A percentile compares a stretch with the other conserved stretches of the same genome.
Conservation (phyloP, 768 basidiomycete species). For the Lentinus brumalis region DNA sequence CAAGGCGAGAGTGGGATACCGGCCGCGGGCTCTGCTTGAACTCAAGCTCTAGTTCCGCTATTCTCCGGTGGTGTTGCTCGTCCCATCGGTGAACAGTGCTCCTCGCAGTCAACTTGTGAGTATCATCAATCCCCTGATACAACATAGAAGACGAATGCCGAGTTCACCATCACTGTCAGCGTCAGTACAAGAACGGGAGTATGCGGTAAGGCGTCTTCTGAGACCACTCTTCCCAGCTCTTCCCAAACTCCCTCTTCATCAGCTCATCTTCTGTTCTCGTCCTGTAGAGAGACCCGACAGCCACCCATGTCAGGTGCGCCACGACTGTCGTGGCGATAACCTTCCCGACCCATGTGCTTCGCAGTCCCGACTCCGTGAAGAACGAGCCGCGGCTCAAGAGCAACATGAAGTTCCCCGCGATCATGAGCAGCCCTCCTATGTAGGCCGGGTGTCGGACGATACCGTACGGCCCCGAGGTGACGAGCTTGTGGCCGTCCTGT, state of each 20-base stretch:
- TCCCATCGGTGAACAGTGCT: no score
- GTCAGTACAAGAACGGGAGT: conserved; percentile 11
- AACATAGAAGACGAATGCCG: no score
- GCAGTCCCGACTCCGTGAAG: not conserved
- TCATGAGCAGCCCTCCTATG: not conserved
- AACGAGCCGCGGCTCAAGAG: conserved; percentile 4
- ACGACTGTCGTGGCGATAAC: not conserved
- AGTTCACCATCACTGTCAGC: no score
- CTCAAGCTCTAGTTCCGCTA: no score
- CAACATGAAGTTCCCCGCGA: not conserved
- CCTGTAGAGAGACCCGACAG: not conserved
- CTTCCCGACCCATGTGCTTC: not conserved
- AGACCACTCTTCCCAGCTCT: conserved; percentile 14
- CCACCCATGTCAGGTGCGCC: not conserved
- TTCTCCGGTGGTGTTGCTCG: no score
- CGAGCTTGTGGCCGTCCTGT: conserved; percentile 14
- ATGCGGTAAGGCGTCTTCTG: conserved; percentile 9
- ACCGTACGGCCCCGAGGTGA: conserved; percentile 25
- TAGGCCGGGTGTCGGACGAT: conserved; percentile 28
- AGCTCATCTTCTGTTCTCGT: conserved; percentile 6
- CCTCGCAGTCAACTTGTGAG: no score
- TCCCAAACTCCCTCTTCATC: conserved; percentile 8
- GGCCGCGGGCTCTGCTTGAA: no score
- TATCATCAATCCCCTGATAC: no score
- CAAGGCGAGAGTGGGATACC: no score